These are phyloP conservation scores for Mikania micrantha DNA, from an alignment of 129 eudicot species.

Conservation along the genomic window DNA sequence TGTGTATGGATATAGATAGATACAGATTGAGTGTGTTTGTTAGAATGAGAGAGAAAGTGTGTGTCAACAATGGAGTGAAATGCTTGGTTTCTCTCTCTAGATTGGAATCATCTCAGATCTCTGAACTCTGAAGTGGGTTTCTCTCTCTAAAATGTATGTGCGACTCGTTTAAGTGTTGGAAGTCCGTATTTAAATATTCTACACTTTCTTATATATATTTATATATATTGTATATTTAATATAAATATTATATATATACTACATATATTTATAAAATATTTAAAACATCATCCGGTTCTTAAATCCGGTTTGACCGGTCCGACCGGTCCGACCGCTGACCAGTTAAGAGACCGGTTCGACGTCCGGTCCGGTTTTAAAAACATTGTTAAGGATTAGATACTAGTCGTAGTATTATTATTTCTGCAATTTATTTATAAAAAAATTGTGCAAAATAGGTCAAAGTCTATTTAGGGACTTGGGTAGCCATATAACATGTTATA, in stretches of 20 bases:
- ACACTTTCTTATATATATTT: constrained; percentile 23
- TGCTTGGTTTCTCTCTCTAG: constrained; percentile 10
- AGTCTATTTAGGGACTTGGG: neutral
- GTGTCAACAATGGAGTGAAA: constrained; percentile 13
- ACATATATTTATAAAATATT: no score
- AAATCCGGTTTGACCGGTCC: no score
- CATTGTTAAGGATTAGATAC: no score
- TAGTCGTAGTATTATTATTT: no score
- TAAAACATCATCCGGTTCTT: no score
- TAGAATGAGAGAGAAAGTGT: constrained; percentile 14
- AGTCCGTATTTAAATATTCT: constrained; percentile 20
- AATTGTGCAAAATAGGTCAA: no score
- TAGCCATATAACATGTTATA: neutral
- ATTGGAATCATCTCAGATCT: constrained; percentile 18
- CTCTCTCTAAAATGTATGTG: constrained; percentile 15
- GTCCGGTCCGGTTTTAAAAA: no score
- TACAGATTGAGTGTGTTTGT: neutral
- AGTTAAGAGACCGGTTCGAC: no score
- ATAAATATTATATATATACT: no score
- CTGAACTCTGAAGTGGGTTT: constrained; percentile 11
- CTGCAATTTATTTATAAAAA: no score
- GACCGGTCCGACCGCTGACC: no score
- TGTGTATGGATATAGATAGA: constrained; percentile 1
- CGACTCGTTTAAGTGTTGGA: neutral
- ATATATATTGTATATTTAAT: no score